Conservation (phyloP, 345 rosid species). For the Populus ilicifolia region DNA sequence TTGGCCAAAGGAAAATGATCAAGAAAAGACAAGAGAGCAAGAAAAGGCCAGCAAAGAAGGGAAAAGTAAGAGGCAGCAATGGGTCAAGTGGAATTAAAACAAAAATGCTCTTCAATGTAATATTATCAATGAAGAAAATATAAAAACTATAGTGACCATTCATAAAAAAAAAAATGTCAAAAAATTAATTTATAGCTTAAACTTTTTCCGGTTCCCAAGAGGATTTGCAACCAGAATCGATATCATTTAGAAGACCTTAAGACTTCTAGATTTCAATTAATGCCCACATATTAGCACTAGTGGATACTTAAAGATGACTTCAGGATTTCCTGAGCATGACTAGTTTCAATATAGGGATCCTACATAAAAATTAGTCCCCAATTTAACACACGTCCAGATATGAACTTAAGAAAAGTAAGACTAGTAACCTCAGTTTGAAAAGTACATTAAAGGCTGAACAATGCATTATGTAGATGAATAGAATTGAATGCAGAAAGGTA, state of each 20-base stretch:
- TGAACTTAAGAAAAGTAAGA: background rate
- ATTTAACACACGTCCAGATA: background rate
- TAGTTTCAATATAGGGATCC: background rate
- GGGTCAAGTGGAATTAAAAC: background rate
- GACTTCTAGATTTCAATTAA: background rate
- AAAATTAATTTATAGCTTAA: background rate
- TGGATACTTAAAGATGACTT: background rate
- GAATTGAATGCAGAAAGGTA: background rate
- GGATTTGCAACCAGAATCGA: background rate
- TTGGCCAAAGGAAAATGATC: background rate
- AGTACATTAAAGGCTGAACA: background rate
- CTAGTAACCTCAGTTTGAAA: background rate
- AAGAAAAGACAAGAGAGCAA: background rate
- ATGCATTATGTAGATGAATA: background rate
- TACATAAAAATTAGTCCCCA: background rate
- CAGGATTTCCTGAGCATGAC: background rate
- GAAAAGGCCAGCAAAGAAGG: background rate
- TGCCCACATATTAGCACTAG: background rate
- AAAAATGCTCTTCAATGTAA: background rate
- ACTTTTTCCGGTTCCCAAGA: background rate
- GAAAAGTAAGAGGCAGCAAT: background rate
- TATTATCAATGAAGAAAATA: background rate
- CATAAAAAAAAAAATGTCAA: background rate
- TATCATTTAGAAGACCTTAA: background rate
- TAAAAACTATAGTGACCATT: background rate